A percentile compares a stretch with the other conserved stretches of the same genome.
phyloP scores from a whole-genome alignment of 2,329 filamentous ascomycete genomes.

The Fusarium luffae region DNA sequence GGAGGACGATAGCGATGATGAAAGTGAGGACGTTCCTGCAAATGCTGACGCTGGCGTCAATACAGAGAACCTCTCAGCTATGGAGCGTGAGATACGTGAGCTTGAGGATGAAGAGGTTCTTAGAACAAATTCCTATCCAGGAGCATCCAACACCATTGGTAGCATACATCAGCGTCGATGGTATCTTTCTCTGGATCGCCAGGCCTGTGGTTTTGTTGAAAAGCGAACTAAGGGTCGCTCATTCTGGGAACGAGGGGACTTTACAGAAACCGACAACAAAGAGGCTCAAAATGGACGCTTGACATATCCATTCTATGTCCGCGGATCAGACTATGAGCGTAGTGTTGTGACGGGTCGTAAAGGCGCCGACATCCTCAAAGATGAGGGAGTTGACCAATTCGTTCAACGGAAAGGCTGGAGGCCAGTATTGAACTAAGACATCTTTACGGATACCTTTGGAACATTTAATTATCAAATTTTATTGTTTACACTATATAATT shows the following conservation, averaged over 20 bases:
- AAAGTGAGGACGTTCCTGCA: conserved; percentile 35
- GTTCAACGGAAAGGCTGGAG: conserved; percentile 70
- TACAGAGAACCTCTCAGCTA: conserved; percentile 45
- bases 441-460: too few species aligned
- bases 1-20: conserved; percentile 28
- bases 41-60: conserved; percentile 25
- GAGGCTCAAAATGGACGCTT: conserved; percentile 40
- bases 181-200: conserved; percentile 72
- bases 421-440: conserved; percentile 53
- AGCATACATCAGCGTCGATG: conserved; percentile 75
- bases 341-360: conserved; percentile 73
- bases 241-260: conserved; percentile 17
- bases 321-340: conserved; percentile 69
- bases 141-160: conserved; percentile 72
- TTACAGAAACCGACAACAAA: background rate
- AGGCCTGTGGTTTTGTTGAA: conserved; percentile 66
- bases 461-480: conserved; percentile 11
- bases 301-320: conserved; percentile 70
- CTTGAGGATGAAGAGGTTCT: conserved; percentile 66
- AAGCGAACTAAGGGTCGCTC: conserved; percentile 40
- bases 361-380: conserved; percentile 67
- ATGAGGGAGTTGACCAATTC: conserved; percentile 70
- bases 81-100: conserved; percentile 57
- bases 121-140: conserved; percentile 72
- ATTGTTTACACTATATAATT: conserved; percentile 34